Evolutionary conservation across 306 rosid species (phyloP), one percentile per base, ranked within the genome.

Genomic region (Gynostemma pentaphyllum): DNA sequence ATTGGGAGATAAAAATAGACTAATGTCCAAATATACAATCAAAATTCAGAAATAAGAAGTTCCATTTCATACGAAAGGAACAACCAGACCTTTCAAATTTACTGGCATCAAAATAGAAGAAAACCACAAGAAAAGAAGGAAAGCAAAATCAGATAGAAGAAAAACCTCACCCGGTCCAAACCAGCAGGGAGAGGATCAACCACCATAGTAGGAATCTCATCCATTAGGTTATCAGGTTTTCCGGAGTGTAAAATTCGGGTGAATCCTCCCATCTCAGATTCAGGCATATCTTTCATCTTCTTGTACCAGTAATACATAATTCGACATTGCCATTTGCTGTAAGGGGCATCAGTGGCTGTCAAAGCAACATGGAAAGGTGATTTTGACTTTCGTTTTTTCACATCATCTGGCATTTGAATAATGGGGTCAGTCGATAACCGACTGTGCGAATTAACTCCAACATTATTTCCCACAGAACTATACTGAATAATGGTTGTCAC

Each of bases 141-240:
- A n/a, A 10, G 30, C 14, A 30, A 2, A 3, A 45, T 26, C 28
- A 5, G 42, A 44, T 63, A 22, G 44, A 30, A 49, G 71, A 39
- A 72, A 39, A 72, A 68, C 30, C 88, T 82, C 80, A 94, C 97
- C 89, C 80, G 77, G 67, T 94, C 99, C 68, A 84, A 62, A 66
- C 95, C 99, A 36, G 78, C 85, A 5, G 99, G 95, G 72, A 94
- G 95, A 59, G 99, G 97, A 84, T 94, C 83, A 41, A 94, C 99
- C 56, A 94, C 90, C 55, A 81, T 67, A 34, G 99, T 88, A 40
- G 99, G 97, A 78, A 94, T 94, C 78, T 94, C 99, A 71, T 86
- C 87, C 97, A 94, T 94, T 84, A 94, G 79, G 83, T 82, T 94
- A 72, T 94, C 97, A 8, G 97, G 72, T 0, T 51, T 78, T 73